A percentile compares a stretch with the other conserved stretches of the same genome.
These are phyloP conservation scores for Teratosphaeria gauchensis DNA, from an alignment of 2,329 filamentous ascomycete genomes.

Conservation along the genomic window DNA sequence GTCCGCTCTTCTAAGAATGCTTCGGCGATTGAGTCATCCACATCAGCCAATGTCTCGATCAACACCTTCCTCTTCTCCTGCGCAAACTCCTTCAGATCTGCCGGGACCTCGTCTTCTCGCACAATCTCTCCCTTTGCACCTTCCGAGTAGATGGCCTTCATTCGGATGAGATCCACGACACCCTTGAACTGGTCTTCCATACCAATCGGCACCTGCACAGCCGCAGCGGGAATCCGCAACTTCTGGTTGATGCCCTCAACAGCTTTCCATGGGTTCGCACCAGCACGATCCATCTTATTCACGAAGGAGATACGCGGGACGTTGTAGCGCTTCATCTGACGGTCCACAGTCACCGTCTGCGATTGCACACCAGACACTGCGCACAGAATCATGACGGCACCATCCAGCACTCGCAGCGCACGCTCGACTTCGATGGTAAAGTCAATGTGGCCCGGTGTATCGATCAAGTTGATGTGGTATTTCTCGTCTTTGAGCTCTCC, in stretches of 20 bases:
- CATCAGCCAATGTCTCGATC: constrained; percentile 91
- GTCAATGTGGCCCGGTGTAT: constrained; percentile 96
- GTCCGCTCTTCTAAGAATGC: constrained; percentile 80
- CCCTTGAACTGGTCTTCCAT: constrained; percentile 84
- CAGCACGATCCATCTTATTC: constrained; percentile 99
- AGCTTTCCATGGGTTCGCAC: constrained; percentile 94
- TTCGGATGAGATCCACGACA: constrained; percentile 82
- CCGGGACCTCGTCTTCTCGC: constrained; percentile 70
- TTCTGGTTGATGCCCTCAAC: constrained; percentile 97
- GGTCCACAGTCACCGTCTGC: constrained; percentile 95
- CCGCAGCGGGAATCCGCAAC: constrained; percentile 83
- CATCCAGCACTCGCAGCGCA: constrained; percentile 86
- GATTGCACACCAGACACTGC: constrained; percentile 95
- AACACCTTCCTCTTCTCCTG: constrained; percentile 75
- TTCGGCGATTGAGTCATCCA: constrained; percentile 96
- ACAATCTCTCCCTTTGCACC: constrained; percentile 69
- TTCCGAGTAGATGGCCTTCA: constrained; percentile 90
- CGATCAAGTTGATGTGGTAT: constrained; percentile 97
- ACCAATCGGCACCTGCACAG: constrained; percentile 90
- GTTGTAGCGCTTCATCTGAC: constrained; percentile 98
- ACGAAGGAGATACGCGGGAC: constrained; percentile 91
- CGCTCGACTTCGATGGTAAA: constrained; percentile 98
- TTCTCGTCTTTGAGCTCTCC: constrained; percentile 75
- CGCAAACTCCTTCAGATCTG: constrained; percentile 64
- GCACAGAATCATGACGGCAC: constrained; percentile 96